These are phyloP conservation scores for Corniculantispora saksenae DNA, from an alignment of 2,329 filamentous ascomycete genomes.

Conservation along the genomic window DNA sequence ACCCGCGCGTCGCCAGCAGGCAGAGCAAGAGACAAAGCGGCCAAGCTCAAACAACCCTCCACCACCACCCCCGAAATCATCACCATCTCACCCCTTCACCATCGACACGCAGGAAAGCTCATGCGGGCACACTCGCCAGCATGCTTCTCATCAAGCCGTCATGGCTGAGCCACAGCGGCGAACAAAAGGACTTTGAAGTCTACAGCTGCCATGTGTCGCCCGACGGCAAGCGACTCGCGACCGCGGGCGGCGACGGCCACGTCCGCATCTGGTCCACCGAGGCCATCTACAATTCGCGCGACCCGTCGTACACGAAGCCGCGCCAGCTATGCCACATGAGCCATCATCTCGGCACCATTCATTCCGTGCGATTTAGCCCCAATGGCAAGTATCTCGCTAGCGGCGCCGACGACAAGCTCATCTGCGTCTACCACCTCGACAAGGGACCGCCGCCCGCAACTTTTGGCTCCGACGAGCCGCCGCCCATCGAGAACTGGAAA, in stretches of 20 bases:
- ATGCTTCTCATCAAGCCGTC: constrained; percentile 93
- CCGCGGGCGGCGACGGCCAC: constrained; percentile 94
- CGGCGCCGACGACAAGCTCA: constrained; percentile 97
- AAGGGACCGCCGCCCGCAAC: constrained; percentile 75
- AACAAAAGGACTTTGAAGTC: constrained; percentile 97
- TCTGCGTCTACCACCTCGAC: constrained; percentile 93
- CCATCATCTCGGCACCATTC: constrained; percentile 96
- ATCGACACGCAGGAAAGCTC: constrained; percentile 11
- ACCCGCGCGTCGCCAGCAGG: constrained; percentile 15
- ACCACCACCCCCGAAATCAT: constrained; percentile 6
- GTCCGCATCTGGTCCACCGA: constrained; percentile 98
- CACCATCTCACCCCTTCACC: constrained; percentile 2
- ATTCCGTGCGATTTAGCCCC: constrained; percentile 93
- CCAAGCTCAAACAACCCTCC: constrained; percentile 14
- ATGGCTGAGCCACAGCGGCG: constrained; percentile 94
- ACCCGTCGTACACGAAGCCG: constrained; percentile 71
- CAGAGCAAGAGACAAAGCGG: constrained; percentile 1
- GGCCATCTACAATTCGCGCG: constrained; percentile 79
- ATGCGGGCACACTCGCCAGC: constrained; percentile 23
- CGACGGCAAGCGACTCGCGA: constrained; percentile 87
- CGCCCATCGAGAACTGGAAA: constrained; percentile 97
- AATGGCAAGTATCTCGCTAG: constrained; percentile 95
- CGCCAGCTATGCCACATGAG: constrained; percentile 97
- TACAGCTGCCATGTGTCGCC: constrained; percentile 98
- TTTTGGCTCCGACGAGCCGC: constrained; percentile 87